phyloP scores from a whole-genome alignment of 164 flowering plant genomes.

The Magnolia sinica region DNA sequence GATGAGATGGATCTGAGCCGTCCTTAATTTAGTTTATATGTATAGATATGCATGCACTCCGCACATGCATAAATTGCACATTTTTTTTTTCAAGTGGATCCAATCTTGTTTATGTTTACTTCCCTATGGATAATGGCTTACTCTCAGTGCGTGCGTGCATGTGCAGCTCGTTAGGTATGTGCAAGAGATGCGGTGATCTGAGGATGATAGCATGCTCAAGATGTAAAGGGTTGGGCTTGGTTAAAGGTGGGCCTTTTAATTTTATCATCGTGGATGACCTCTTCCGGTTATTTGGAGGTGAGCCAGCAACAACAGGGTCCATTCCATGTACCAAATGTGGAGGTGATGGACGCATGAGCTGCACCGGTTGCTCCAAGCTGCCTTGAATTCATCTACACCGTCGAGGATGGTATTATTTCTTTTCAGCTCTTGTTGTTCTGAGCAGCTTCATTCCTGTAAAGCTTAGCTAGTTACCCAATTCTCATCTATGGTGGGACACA shows the following conservation, averaged over 20 bases:
- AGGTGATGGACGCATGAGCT: conserved; percentile 19
- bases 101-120: too few species aligned
- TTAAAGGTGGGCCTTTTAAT: conserved; percentile 47
- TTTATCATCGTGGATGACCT: conserved; percentile 16
- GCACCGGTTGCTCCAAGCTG: conserved; percentile 21
- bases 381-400: neutral
- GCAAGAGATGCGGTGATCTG: conserved; percentile 84
- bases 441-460: too few species aligned
- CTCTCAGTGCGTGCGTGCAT: too few species aligned
- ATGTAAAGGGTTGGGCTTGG: conserved; percentile 66
- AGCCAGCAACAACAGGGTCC: conserved; percentile 4
- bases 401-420: neutral
- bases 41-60: too few species aligned
- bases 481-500: too few species aligned
- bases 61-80: too few species aligned
- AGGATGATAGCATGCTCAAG: conserved; percentile 66
- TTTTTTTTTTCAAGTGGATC: too few species aligned
- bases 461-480: too few species aligned
- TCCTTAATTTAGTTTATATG: too few species aligned
- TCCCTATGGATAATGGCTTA: too few species aligned
- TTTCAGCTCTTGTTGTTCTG: too few species aligned
- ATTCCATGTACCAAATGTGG: conserved; percentile 21
- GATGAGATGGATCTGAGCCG: too few species aligned
- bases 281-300: conserved; percentile 12
- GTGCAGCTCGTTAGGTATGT: conserved; percentile 76